Percentiles rank a stretch among this genome's conserved stretches.
phyloP scores from a whole-genome alignment of 176 grass and related monocot species.

The Hyparrhenia diplandra region DNA sequence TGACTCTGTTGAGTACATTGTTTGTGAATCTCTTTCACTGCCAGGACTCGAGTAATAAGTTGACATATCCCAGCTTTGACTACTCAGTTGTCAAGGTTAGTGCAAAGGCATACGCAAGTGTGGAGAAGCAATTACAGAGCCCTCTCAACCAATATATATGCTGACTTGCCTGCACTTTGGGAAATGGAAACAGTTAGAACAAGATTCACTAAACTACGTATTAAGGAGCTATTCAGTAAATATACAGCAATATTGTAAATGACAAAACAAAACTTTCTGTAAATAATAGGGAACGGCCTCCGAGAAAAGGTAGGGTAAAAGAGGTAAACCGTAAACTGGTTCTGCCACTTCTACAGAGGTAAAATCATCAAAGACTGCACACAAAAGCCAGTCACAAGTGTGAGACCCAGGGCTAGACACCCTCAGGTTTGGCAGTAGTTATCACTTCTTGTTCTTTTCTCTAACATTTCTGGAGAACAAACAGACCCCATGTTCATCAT shows the following conservation, averaged over 20 bases:
- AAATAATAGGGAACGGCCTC: neutral
- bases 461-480: conserved; percentile 29
- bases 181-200: neutral
- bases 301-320: neutral
- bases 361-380: conserved; percentile 2
- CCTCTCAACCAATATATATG: neutral
- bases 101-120: conserved; percentile 18
- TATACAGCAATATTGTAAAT: neutral
- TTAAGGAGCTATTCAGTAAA: neutral
- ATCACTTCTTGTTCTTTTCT: conserved; percentile 24
- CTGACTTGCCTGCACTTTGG: conserved; percentile 19
- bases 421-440: conserved; percentile 28
- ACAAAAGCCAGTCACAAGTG: conserved; percentile 27
- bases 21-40: conserved; percentile 65
- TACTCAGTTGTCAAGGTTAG: conserved; percentile 18
- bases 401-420: neutral
- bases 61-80: conserved; percentile 57
- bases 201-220: neutral
- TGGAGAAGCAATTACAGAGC: conserved; percentile 12
- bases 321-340: neutral
- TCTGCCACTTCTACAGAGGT: neutral
- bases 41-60: conserved; percentile 67
- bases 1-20: conserved; percentile 44
- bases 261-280: neutral
- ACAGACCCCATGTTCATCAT: conserved; percentile 22